These are phyloP conservation scores for Sporopachydermia quercuum DNA, from an alignment of 805 yeast species.

Conservation along the genomic window DNA sequence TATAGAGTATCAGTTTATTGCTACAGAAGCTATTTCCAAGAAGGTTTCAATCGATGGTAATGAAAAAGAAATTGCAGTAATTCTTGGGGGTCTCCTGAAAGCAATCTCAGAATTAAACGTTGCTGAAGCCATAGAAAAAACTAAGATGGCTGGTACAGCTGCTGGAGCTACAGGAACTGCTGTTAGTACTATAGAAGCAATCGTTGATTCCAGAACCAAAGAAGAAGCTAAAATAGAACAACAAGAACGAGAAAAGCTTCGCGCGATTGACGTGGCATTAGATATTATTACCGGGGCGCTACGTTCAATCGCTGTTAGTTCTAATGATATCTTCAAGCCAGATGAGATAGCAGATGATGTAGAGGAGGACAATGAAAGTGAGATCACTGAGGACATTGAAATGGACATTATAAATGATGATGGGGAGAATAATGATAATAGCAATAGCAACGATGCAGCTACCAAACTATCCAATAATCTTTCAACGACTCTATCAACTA, in stretches of 20 bases:
- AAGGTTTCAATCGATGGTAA: constrained; percentile 5
- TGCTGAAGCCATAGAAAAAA: not conserved
- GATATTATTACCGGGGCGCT: not conserved
- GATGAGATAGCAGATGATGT: not conserved
- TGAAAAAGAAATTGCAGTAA: no score
- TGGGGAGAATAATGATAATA: not conserved
- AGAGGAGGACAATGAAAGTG: not conserved
- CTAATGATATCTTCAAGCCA: no score
- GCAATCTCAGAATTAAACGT: not conserved
- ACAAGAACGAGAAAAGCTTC: not conserved
- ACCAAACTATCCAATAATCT: not conserved
- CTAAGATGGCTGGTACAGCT: not conserved
- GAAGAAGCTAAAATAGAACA: not conserved
- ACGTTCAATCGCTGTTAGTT: not conserved
- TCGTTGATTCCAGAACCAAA: not conserved
- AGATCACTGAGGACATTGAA: not conserved
- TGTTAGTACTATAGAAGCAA: not conserved
- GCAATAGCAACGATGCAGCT: not conserved
- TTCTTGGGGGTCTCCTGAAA: not conserved
- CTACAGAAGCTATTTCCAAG: constrained; percentile 34
- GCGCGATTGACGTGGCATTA: not conserved
- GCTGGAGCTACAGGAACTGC: not conserved
- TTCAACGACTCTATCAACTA: constrained; percentile 5
- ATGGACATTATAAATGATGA: not conserved
- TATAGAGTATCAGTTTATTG: constrained; percentile 12